Conservation (phyloP, 352 stramenopile species). For the Phytophthora boehmeriae region DNA sequence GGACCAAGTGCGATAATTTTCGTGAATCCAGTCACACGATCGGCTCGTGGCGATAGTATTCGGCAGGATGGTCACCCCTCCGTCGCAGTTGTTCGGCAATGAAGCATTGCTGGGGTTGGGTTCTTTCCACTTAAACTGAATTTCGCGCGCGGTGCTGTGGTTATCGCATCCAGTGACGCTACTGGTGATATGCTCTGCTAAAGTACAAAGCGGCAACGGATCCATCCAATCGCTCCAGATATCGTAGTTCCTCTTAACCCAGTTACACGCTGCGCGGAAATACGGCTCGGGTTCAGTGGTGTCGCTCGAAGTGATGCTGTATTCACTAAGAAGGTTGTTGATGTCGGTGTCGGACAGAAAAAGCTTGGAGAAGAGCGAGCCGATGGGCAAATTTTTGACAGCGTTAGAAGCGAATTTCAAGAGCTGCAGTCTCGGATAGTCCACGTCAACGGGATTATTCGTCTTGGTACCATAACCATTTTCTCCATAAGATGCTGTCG, state of each 20-base stretch:
- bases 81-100: slow-evolving; percentile 52
- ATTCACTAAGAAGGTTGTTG: neutral
- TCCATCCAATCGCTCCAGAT: slow-evolving; percentile 54
- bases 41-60: slow-evolving; percentile 37
- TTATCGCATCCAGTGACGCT: slow-evolving; percentile 35
- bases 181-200: slow-evolving; percentile 36
- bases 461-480: slow-evolving; percentile 50
- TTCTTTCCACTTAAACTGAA: slow-evolving; percentile 45
- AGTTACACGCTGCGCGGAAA: neutral
- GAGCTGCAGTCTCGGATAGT: slow-evolving; percentile 42
- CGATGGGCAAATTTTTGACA: slow-evolving; percentile 28
- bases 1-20: slow-evolving; percentile 30
- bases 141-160: slow-evolving; percentile 8
- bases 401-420: slow-evolving; percentile 40
- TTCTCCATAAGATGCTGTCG: slow-evolving; percentile 50
- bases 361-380: slow-evolving; percentile 24
- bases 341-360: neutral
- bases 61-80: slow-evolving; percentile 31
- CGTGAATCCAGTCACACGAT: slow-evolving; percentile 50
- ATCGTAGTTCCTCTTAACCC: slow-evolving; percentile 19
- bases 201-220: slow-evolving; percentile 37
- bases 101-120: slow-evolving; percentile 42
- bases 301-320: neutral
- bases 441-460: slow-evolving; percentile 50
- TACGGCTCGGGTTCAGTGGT: neutral